These are phyloP conservation scores for Exserohilum turcica DNA, from an alignment of 2,329 filamentous ascomycete species.

Conservation along the genomic window DNA sequence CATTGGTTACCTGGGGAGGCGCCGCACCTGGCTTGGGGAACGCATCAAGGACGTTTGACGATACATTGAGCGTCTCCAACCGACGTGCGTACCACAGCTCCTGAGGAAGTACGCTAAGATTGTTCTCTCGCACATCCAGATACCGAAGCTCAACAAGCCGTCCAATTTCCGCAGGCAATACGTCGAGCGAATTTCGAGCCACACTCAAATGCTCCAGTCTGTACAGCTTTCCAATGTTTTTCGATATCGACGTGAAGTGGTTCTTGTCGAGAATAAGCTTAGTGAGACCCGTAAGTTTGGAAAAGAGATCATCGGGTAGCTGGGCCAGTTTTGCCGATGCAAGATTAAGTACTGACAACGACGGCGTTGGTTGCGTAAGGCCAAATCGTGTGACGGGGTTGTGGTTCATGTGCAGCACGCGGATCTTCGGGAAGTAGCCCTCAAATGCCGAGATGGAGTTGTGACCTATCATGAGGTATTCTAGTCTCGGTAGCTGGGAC, in stretches of 20 bases:
- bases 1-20: constrained; percentile 57
- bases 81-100: constrained; percentile 97
- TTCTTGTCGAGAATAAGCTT: constrained; percentile 92
- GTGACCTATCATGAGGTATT: constrained; percentile 88
- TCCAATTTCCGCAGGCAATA: constrained; percentile 85
- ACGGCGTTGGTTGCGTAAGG: constrained; percentile 75
- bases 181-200: constrained; percentile 84
- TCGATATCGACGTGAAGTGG: constrained; percentile 88
- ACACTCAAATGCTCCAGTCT: constrained; percentile 92
- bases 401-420: constrained; percentile 86
- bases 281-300: constrained; percentile 83
- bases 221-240: constrained; percentile 80
- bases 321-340: constrained; percentile 90
- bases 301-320: constrained; percentile 83
- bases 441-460: constrained; percentile 90
- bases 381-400: constrained; percentile 96
- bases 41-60: constrained; percentile 86
- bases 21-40: constrained; percentile 86
- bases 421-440: constrained; percentile 83
- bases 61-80: constrained; percentile 90
- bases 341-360: constrained; percentile 83
- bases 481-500: constrained; percentile 80
- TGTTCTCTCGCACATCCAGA: constrained; percentile 91
- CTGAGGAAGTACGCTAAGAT: constrained; percentile 82
- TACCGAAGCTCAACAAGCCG: constrained; percentile 82